Evolutionary conservation across 257 asterid genomes (phyloP).

Genomic region (Eucommia ulmoides): DNA sequence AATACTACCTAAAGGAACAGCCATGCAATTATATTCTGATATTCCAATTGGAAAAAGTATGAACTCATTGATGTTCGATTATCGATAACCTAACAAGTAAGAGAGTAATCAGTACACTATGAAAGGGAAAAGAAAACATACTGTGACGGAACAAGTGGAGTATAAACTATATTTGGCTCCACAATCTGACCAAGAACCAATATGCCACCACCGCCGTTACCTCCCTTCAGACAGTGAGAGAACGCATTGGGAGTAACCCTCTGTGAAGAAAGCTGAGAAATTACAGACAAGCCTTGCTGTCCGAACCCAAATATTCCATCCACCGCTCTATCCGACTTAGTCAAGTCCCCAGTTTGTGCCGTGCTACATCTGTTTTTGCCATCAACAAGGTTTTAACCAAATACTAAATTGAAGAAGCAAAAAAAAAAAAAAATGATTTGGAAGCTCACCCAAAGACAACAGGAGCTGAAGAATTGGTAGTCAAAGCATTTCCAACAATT

Average conservation of each 20-base stretch:
- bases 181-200: constrained; percentile 83
- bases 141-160: constrained; percentile 91
- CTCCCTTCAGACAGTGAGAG: constrained; percentile 88
- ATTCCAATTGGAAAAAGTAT: too few relatives aligned
- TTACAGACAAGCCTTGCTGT: constrained; percentile 77
- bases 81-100: too few relatives aligned
- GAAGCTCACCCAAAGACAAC: constrained; percentile 80
- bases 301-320: constrained; percentile 99
- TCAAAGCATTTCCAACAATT: constrained; percentile 51
- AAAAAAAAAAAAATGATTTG: neutral
- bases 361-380: constrained; percentile 82
- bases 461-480: constrained; percentile 57
- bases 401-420: constrained; percentile 3
- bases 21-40: too few relatives aligned
- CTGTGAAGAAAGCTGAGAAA: constrained; percentile 84
- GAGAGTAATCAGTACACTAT: too few relatives aligned
- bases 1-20: too few relatives aligned
- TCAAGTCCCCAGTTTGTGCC: constrained; percentile 78
- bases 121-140: constrained; percentile 43
- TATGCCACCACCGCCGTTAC: constrained; percentile 72
- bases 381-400: constrained; percentile 5
- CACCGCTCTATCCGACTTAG: constrained; percentile 92
- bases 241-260: constrained; percentile 66
- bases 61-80: too few relatives aligned
- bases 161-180: constrained; percentile 84